phyloP scores from a whole-genome alignment of 2,329 filamentous ascomycete genomes.

The Emergomyces africanus region DNA sequence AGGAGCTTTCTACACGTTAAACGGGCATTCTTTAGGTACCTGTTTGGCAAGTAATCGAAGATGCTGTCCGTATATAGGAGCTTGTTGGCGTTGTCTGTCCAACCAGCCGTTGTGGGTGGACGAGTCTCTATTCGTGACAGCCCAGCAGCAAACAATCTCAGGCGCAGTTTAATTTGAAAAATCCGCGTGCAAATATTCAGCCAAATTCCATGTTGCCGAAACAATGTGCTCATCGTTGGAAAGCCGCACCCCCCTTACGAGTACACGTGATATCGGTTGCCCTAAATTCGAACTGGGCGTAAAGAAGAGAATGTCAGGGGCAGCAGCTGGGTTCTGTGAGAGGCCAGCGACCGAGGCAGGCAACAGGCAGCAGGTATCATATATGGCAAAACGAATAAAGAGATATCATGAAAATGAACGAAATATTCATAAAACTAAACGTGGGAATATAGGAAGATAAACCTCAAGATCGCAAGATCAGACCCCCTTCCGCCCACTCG shows the following conservation, averaged over 20 bases:
- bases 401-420: neutral
- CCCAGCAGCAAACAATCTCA: neutral
- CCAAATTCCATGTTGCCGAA: neutral
- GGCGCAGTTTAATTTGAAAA: neutral
- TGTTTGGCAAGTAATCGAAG: neutral
- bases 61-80: neutral
- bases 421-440: neutral
- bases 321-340: no score
- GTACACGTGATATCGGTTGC: neutral
- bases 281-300: neutral
- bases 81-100: neutral
- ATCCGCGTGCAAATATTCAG: no score
- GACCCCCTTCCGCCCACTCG: neutral
- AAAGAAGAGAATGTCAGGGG: neutral
- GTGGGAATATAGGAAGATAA: neutral
- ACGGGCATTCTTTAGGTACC: neutral
- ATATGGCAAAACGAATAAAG: neutral
- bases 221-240: no score
- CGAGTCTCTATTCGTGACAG: neutral
- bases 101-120: neutral
- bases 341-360: no score
- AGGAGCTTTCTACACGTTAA: neutral
- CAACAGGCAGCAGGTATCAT: neutral
- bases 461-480: neutral
- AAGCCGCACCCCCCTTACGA: no score